A percentile compares a stretch with the other conserved stretches of the same genome.
These are phyloP conservation scores for Rutidosis leptorrhynchoides DNA, from an alignment of 129 eudicot genomes.

Conservation along the genomic window DNA sequence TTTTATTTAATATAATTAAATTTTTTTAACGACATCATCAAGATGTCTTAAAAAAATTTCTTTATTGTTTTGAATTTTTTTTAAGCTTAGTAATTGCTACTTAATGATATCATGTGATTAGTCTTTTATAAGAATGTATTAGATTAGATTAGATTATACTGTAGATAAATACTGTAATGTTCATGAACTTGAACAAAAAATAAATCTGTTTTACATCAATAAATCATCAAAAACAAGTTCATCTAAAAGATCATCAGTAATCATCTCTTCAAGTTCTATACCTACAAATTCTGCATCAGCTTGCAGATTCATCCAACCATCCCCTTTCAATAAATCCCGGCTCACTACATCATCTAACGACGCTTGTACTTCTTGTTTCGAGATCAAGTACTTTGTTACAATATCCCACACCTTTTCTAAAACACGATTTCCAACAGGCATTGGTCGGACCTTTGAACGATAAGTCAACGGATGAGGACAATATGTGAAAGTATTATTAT, in stretches of 20 bases:
- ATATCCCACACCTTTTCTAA: slow-evolving; percentile 72
- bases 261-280: slow-evolving; percentile 61
- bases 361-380: slow-evolving; percentile 40
- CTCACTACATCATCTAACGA: slow-evolving; percentile 56
- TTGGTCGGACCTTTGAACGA: slow-evolving; percentile 45
- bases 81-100: too few species aligned
- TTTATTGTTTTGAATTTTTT: too few species aligned
- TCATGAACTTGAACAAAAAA: too few species aligned
- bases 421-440: slow-evolving; percentile 71
- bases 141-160: too few species aligned
- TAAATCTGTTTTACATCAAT: slow-evolving; percentile 35
- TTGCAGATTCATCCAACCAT: slow-evolving; percentile 92
- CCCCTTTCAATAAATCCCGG: slow-evolving; percentile 55
- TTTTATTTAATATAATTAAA: too few species aligned
- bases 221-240: slow-evolving; percentile 54
- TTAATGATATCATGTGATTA: too few species aligned
- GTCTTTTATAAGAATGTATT: too few species aligned
- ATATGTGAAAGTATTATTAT: slow-evolving; percentile 50
- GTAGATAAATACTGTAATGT: too few species aligned
- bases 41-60: too few species aligned
- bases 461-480: slow-evolving; percentile 54
- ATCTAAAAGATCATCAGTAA: slow-evolving; percentile 67
- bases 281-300: slow-evolving; percentile 78
- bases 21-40: too few species aligned
- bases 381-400: slow-evolving; percentile 52